phyloP scores from a whole-genome alignment of 2,329 filamentous ascomycete species.

The Aspergillus pseudoviridinutans region DNA sequence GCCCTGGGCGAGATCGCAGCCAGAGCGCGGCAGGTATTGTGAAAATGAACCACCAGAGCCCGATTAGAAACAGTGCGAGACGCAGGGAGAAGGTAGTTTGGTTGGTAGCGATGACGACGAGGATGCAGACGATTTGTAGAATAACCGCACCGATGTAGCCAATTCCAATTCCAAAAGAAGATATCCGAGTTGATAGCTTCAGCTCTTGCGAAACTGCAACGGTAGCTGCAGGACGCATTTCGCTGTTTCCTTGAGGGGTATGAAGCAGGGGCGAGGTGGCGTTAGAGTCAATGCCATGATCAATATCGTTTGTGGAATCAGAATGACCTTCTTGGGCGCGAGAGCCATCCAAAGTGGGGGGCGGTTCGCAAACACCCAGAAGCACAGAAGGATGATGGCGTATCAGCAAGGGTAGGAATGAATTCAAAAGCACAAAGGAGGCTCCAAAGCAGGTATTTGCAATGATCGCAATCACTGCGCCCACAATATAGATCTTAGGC shows the following conservation, averaged over 20 bases:
- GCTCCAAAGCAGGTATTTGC: slow-evolving; percentile 93
- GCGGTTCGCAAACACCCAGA: slow-evolving; percentile 15
- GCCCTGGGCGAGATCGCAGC: slow-evolving; percentile 83
- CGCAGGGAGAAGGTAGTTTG: slow-evolving; percentile 83
- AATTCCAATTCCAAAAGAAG: slow-evolving; percentile 86
- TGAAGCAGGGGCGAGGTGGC: slow-evolving; percentile 25
- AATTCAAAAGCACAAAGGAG: slow-evolving; percentile 92
- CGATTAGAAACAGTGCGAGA: slow-evolving; percentile 80
- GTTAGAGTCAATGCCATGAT: slow-evolving; percentile 7
- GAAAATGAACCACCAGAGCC: slow-evolving; percentile 89
- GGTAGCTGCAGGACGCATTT: background rate
- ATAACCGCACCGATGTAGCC: slow-evolving; percentile 85
- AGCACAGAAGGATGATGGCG: slow-evolving; percentile 67
- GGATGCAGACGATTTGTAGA: slow-evolving; percentile 75
- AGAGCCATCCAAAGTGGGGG: background rate
- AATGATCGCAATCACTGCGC: slow-evolving; percentile 78
- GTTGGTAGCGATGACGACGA: slow-evolving; percentile 67
- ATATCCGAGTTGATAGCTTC: slow-evolving; percentile 82
- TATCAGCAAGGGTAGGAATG: slow-evolving; percentile 86
- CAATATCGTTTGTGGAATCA: slow-evolving; percentile 8
- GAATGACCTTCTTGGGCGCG: slow-evolving; percentile 4
- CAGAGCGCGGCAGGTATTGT: slow-evolving; percentile 84
- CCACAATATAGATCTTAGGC: slow-evolving; percentile 72
- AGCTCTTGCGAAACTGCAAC: slow-evolving; percentile 60
- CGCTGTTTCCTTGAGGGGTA: slow-evolving; percentile 7